Evolutionary conservation across 495 filamentous ascomycete species (phyloP).

Genomic region (Hypoxylon intermedium): DNA sequence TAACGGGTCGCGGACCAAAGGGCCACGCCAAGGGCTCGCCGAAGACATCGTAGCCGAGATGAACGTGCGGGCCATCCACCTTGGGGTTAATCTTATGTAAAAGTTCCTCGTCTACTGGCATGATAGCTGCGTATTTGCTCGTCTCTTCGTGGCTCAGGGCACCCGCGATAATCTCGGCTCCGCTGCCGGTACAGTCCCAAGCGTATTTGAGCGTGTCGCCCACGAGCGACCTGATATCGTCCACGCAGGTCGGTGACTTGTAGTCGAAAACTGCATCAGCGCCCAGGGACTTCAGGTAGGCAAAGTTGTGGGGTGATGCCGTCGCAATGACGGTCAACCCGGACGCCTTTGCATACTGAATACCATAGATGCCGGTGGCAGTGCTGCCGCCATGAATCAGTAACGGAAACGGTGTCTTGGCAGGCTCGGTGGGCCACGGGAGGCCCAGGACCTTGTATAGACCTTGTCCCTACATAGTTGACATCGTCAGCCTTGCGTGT

Average conservation of each 20-base stretch:
- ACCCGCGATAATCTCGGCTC: conserved; percentile 30
- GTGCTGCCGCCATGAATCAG: conserved; percentile 62
- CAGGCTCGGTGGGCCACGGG: conserved; percentile 45
- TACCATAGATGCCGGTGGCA: conserved; percentile 55
- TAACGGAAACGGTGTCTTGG: conserved; percentile 38
- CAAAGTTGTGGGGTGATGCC: conserved; percentile 52
- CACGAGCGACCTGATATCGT: conserved; percentile 45
- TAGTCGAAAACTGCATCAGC: conserved; percentile 58
- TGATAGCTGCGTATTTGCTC: conserved; percentile 37
- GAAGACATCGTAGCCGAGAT: conserved; percentile 43
- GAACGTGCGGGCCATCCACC: conserved; percentile 32
- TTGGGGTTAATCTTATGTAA: conserved; percentile 40
- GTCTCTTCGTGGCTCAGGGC: conserved; percentile 37
- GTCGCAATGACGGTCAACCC: conserved; percentile 56
- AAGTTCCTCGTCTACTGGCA: conserved; percentile 26
- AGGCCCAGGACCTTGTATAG: conserved; percentile 51
- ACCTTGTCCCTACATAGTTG: conserved; percentile 51
- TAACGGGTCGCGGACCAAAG: background rate
- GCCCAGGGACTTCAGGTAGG: conserved; percentile 49
- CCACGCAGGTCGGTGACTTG: conserved; percentile 42
- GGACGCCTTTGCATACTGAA: conserved; percentile 56
- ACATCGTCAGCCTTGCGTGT: background rate
- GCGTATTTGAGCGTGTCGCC: conserved; percentile 35
- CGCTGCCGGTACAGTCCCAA: conserved; percentile 46
- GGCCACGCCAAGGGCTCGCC: conserved; percentile 30